Percentiles rank a stretch among this genome's conserved stretches.
These are phyloP conservation scores for Plasmodium sp. DNA, from an alignment of 169 alveolate genomes.

Conservation along the genomic window DNA sequence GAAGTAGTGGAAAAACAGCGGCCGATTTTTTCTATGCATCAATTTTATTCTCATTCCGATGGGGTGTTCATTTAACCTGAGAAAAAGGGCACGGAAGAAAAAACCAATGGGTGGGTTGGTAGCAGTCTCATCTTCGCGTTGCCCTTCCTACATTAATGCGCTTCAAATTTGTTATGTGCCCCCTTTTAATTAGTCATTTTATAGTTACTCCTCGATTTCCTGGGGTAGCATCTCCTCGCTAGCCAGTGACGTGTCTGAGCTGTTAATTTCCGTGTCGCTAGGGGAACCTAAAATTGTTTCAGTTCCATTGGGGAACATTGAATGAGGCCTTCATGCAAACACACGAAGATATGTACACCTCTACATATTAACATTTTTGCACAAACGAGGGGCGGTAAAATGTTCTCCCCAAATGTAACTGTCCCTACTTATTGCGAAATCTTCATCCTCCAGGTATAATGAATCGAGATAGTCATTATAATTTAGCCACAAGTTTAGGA, in stretches of 20 bases:
- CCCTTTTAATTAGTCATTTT: conserved; percentile 6
- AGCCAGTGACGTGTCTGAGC: conserved; percentile 54
- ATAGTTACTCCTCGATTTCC: conserved; percentile 47
- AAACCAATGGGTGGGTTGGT: background rate
- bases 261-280: conserved; percentile 11
- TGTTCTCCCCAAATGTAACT: background rate
- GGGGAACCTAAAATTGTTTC: conserved; percentile 23
- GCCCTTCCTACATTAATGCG: background rate
- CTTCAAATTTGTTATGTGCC: background rate
- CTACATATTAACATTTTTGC: background rate
- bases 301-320: background rate
- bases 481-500: conserved; percentile 62
- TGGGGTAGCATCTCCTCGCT: conserved; percentile 27
- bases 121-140: background rate
- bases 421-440: conserved; percentile 36
- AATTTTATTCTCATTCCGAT: conserved; percentile 67
- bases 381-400: background rate
- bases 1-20: conserved; percentile 57
- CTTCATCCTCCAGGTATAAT: conserved; percentile 46
- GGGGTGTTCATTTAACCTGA: conserved; percentile 47
- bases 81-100: background rate
- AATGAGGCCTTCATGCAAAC: background rate
- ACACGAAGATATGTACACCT: background rate
- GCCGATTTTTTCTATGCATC: conserved; percentile 71
- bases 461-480: conserved; percentile 62